A percentile compares a stretch with the other conserved stretches of the same genome.
These are phyloP conservation scores for Aspergillus hancockii DNA, from an alignment of 495 filamentous ascomycete genomes.

Conservation along the genomic window DNA sequence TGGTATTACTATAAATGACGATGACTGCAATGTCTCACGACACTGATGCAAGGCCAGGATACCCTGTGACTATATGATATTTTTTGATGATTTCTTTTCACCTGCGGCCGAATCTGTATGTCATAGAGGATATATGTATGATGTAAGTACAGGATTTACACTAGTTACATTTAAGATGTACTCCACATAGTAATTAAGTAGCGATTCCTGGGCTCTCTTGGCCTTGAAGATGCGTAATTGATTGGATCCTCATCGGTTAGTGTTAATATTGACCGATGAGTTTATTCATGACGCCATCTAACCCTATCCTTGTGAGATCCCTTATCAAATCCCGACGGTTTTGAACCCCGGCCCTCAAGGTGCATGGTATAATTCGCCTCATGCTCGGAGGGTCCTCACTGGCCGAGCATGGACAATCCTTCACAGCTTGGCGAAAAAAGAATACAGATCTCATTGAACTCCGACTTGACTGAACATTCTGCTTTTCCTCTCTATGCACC, in stretches of 20 bases:
- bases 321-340: not conserved
- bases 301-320: not conserved
- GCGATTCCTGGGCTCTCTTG: not conserved
- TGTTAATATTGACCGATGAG: not conserved
- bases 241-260: not conserved
- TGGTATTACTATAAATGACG: conserved; percentile 25
- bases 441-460: no score
- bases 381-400: conserved; percentile 1
- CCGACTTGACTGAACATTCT: no score
- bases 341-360: conserved; percentile 3
- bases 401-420: not conserved
- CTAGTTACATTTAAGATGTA: not conserved
- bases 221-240: not conserved
- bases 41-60: conserved; percentile 20
- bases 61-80: conserved; percentile 11
- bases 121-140: conserved; percentile 2
- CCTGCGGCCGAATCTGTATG: not conserved
- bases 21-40: conserved; percentile 10
- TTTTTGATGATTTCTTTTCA: not conserved
- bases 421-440: no score
- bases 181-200: not conserved
- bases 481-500: no score
- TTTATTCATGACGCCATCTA: not conserved
- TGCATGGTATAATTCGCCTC: not conserved
- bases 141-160: not conserved